Conservation (phyloP, 768 basidiomycete genomes). For the Mycena alexandri region DNA sequence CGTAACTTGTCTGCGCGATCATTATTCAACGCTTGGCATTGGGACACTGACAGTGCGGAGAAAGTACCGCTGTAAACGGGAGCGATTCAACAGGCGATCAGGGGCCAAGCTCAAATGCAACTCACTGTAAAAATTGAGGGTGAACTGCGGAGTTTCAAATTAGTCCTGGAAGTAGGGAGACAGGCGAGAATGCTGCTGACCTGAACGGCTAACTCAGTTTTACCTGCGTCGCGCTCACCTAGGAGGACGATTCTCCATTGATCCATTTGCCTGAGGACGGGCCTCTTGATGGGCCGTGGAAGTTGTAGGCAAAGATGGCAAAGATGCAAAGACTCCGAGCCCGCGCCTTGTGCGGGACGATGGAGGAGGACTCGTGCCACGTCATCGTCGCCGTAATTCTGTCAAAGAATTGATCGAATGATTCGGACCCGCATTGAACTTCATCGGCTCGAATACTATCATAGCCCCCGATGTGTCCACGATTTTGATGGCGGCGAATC, state of each 20-base stretch:
- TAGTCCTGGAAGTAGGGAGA: not conserved
- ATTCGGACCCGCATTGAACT: no score
- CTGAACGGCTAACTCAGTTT: not conserved
- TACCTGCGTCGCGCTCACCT: not conserved
- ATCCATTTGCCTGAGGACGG: not conserved
- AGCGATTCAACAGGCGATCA: not conserved
- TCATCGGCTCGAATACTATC: no score
- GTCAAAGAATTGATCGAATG: no score
- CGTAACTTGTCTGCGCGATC: not conserved
- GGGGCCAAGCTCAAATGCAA: not conserved
- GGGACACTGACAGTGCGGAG: not conserved
- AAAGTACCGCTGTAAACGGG: conserved; percentile 2
- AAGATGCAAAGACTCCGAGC: not conserved
- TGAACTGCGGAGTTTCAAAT: not conserved
- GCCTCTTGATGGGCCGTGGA: conserved; percentile 7
- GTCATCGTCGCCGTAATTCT: no score
- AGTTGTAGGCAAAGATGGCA: conserved; percentile 4
- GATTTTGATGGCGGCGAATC: no score
- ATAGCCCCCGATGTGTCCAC: no score
- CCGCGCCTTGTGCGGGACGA: no score
- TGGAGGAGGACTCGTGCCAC: no score
- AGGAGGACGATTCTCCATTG: not conserved
- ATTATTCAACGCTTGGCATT: conserved; percentile 2
- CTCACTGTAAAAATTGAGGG: not conserved
- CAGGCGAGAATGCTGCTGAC: conserved; percentile 3